Percentiles rank a stretch among this genome's conserved stretches.
Evolutionary conservation across 768 basidiomycete genomes (phyloP).

Genomic region (Phylloporus sp.): DNA sequence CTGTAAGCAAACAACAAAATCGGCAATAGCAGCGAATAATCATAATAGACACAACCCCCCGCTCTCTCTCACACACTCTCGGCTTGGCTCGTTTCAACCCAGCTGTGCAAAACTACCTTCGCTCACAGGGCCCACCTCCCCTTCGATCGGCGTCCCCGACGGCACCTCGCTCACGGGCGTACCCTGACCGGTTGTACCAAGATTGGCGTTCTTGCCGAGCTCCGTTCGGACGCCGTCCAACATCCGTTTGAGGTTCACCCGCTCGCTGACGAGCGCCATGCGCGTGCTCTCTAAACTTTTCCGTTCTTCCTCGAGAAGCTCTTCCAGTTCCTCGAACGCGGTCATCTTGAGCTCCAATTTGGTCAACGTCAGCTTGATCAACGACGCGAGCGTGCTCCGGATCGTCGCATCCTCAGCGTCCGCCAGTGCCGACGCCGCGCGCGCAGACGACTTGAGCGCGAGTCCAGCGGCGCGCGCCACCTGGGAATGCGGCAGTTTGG

Average conservation of each 20-base stretch:
- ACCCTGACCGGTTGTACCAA: slow-evolving; percentile 62
- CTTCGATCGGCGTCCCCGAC: slow-evolving; percentile 40
- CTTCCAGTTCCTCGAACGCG: slow-evolving; percentile 93
- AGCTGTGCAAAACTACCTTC: slow-evolving; percentile 55
- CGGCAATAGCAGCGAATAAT: slow-evolving; percentile 26
- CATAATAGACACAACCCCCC: too few relatives aligned
- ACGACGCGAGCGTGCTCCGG: slow-evolving; percentile 66
- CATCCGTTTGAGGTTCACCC: slow-evolving; percentile 64
- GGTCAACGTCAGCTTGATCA: slow-evolving; percentile 78
- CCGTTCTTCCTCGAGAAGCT: slow-evolving; percentile 86
- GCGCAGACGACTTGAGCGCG: slow-evolving; percentile 85
- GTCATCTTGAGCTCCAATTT: slow-evolving; percentile 94
- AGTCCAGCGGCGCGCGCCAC: slow-evolving; percentile 78
- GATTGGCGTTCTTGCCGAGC: slow-evolving; percentile 47
- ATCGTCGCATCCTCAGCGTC: slow-evolving; percentile 80
- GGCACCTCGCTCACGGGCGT: slow-evolving; percentile 51
- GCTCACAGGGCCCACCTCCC: slow-evolving; percentile 48
- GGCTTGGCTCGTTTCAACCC: slow-evolving; percentile 22
- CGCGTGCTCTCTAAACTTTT: slow-evolving; percentile 78
- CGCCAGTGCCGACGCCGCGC: slow-evolving; percentile 76
- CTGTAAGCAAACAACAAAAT: slow-evolving; percentile 19
- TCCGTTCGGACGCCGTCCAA: slow-evolving; percentile 64
- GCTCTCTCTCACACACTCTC: too few relatives aligned
- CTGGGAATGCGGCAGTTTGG: slow-evolving; percentile 61
- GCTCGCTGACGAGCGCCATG: slow-evolving; percentile 74